Evolutionary conservation across 768 basidiomycete species (phyloP).

Genomic region (Pulveroboletus sp.): DNA sequence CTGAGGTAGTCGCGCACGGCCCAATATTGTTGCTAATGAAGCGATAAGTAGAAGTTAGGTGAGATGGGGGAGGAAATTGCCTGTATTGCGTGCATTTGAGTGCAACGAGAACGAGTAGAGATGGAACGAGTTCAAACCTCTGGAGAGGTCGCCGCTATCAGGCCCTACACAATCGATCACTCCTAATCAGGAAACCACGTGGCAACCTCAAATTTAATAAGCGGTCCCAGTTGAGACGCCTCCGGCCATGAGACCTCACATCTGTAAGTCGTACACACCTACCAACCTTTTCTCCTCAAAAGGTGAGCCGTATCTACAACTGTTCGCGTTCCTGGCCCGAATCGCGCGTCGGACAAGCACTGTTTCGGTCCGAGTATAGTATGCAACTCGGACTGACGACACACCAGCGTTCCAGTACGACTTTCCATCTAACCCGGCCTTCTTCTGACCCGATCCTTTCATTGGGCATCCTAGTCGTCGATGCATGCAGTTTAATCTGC

Average conservation of each 20-base stretch:
- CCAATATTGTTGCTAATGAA: slow-evolving; percentile 80
- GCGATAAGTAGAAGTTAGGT: background rate
- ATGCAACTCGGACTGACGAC: too few relatives aligned
- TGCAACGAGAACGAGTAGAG: slow-evolving; percentile 1
- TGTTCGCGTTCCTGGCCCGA: background rate
- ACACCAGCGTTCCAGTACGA: too few relatives aligned
- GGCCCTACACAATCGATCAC: slow-evolving; percentile 31
- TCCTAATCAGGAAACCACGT: slow-evolving; percentile 30
- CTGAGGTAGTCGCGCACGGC: slow-evolving; percentile 91
- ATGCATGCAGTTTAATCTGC: too few relatives aligned
- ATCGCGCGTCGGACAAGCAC: too few relatives aligned
- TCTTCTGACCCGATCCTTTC: too few relatives aligned
- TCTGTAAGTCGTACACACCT: too few relatives aligned
- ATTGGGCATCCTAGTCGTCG: too few relatives aligned
- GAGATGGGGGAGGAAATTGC: slow-evolving; percentile 13
- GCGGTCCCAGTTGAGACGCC: background rate
- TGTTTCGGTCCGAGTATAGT: too few relatives aligned
- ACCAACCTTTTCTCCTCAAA: too few relatives aligned
- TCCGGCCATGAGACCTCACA: too few relatives aligned
- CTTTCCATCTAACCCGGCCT: too few relatives aligned
- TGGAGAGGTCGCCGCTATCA: slow-evolving; percentile 22
- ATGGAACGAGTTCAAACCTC: slow-evolving; percentile 14
- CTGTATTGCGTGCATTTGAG: slow-evolving; percentile 47
- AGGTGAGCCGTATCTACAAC: background rate
- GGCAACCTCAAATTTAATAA: background rate